Conservation (phyloP, 2,329 filamentous ascomycete species). For the Fonsecaea erecta region DNA sequence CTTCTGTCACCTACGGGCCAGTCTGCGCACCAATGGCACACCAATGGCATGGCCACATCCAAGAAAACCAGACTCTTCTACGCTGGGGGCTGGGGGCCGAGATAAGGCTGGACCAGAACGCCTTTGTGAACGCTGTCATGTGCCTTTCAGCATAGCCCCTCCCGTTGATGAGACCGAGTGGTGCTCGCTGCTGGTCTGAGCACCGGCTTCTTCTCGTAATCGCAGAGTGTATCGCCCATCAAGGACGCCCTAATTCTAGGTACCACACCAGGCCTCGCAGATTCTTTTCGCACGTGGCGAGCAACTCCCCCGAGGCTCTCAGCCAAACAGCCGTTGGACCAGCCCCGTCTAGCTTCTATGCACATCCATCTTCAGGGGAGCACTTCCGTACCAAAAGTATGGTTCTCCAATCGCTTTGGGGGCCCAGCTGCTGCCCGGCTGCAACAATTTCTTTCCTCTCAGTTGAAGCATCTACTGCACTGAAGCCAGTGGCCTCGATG, state of each 20-base stretch:
- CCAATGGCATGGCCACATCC: not conserved
- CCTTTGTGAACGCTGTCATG: not conserved
- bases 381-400: not conserved
- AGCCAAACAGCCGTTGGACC: not conserved
- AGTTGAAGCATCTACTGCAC: not conserved
- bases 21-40: not conserved
- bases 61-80: not conserved
- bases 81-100: not conserved
- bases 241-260: not conserved
- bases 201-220: not conserved
- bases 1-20: not conserved
- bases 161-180: not conserved
- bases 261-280: conserved; percentile 2
- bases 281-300: not conserved
- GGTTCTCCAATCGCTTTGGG: not conserved
- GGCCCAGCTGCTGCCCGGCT: not conserved
- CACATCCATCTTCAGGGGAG: not conserved
- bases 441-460: not conserved
- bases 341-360: not conserved
- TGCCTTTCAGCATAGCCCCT: not conserved
- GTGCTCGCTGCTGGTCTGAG: not conserved
- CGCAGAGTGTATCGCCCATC: not conserved
- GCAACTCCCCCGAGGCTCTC: not conserved
- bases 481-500: not conserved
- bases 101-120: not conserved